Percentiles rank a stretch among this genome's conserved stretches.
Conservation (phyloP, 768 basidiomycete genomes). For the Cytidiella melzeri region DNA sequence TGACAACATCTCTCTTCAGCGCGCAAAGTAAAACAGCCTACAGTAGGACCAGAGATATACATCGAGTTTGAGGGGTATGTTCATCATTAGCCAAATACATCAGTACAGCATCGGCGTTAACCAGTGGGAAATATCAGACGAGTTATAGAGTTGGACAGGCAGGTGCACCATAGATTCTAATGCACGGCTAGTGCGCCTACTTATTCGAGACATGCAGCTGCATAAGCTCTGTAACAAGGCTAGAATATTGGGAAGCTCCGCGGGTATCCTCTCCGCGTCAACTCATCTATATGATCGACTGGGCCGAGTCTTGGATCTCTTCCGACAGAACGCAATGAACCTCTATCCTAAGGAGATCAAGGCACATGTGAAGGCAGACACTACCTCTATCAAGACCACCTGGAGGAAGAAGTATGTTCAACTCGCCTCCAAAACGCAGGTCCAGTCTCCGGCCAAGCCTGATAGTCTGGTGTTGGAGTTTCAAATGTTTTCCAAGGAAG, state of each 20-base stretch:
- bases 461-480: constrained; percentile 1
- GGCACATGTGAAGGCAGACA: too few species aligned
- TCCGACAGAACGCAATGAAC: constrained; percentile 63
- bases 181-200: not conserved
- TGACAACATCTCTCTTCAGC: too few species aligned
- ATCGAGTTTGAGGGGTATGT: too few species aligned
- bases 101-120: too few species aligned
- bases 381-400: not conserved
- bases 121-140: too few species aligned
- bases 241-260: constrained; percentile 68
- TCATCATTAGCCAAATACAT: too few species aligned
- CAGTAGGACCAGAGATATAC: too few species aligned
- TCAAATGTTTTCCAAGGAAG: not conserved
- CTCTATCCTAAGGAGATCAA: constrained; percentile 58
- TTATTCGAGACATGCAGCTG: constrained; percentile 33
- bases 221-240: constrained; percentile 70
- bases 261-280: constrained; percentile 64
- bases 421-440: too few species aligned
- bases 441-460: not conserved
- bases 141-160: constrained; percentile 53
- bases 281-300: constrained; percentile 61
- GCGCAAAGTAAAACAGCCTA: too few species aligned
- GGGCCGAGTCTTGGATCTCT: constrained; percentile 57
- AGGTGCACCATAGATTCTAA: constrained; percentile 36
- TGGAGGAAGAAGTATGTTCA: too few species aligned